These are phyloP conservation scores for Cinnamomum micranthum DNA, from an alignment of 164 flowering plant species.

Conservation along the genomic window DNA sequence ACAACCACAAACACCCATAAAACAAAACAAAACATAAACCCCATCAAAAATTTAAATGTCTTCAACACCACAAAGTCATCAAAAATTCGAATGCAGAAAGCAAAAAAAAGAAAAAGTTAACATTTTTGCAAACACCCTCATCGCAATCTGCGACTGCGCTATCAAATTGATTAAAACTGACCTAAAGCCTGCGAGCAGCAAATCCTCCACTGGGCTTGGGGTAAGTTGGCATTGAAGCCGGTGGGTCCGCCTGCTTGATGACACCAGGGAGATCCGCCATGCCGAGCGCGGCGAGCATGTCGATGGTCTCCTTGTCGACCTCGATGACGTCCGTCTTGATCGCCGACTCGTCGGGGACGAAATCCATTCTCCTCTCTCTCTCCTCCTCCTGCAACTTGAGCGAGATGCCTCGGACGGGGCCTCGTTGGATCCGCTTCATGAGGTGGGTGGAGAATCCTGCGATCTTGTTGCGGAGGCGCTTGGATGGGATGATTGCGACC, in stretches of 20 bases:
- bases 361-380: conserved; percentile 76
- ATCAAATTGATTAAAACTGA: background rate
- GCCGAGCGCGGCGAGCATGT: conserved; percentile 58
- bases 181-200: conserved; percentile 8
- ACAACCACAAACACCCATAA: too few species aligned
- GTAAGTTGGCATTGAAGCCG: conserved; percentile 6
- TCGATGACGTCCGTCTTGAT: conserved; percentile 48
- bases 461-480: conserved; percentile 79
- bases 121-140: background rate
- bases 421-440: conserved; percentile 74
- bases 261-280: conserved; percentile 62
- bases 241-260: conserved; percentile 31
- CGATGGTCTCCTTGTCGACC: conserved; percentile 72
- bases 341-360: conserved; percentile 67
- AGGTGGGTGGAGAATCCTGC: conserved; percentile 77
- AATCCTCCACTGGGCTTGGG: conserved; percentile 6
- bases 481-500: conserved; percentile 69
- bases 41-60: too few species aligned
- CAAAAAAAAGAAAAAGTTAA: too few species aligned
- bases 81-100: too few species aligned
- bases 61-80: too few species aligned
- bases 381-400: conserved; percentile 79
- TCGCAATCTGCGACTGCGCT: background rate
- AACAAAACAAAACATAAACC: too few species aligned
- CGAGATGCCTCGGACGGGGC: conserved; percentile 72